Percentiles rank a stretch among this genome's conserved stretches.
phyloP scores from a whole-genome alignment of 202 grass and related monocot genomes.

The Bolboschoenoplectus hybrid region DNA sequence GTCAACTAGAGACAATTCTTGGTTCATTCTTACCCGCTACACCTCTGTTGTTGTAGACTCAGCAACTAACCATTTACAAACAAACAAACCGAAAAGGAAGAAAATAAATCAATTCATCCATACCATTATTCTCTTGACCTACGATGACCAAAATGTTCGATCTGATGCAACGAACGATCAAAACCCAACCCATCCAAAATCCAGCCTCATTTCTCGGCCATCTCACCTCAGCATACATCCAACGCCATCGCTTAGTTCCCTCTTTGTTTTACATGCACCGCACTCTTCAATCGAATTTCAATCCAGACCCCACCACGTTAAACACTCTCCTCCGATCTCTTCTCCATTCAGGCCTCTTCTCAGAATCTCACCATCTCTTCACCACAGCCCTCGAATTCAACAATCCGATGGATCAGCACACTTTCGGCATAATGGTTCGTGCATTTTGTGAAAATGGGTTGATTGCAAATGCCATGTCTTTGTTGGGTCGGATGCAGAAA shows the following conservation, averaged over 20 bases:
- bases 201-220: conserved; percentile 21
- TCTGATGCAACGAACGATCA: conserved; percentile 19
- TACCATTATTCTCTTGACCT: too few relatives aligned
- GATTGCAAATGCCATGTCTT: conserved; percentile 24
- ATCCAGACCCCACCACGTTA: conserved; percentile 15
- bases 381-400: neutral
- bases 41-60: too few relatives aligned
- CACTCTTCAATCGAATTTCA: conserved; percentile 14
- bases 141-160: neutral
- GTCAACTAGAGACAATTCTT: too few relatives aligned
- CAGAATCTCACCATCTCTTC: conserved; percentile 31
- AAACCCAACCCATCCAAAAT: conserved; percentile 34
- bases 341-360: conserved; percentile 36
- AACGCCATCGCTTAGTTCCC: neutral
- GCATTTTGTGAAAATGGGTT: conserved; percentile 26
- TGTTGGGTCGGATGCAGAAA: conserved; percentile 42
- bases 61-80: too few relatives aligned
- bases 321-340: conserved; percentile 30
- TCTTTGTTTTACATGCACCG: conserved; percentile 33
- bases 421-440: conserved; percentile 21
- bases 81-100: too few relatives aligned
- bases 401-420: neutral
- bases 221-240: conserved; percentile 27
- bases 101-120: too few relatives aligned
- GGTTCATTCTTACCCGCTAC: too few relatives aligned